Evolutionary conservation across 495 filamentous ascomycete genomes (phyloP), one percentile per base, ranked within the genome.

Genomic region (Daldinia bambusicola): DNA sequence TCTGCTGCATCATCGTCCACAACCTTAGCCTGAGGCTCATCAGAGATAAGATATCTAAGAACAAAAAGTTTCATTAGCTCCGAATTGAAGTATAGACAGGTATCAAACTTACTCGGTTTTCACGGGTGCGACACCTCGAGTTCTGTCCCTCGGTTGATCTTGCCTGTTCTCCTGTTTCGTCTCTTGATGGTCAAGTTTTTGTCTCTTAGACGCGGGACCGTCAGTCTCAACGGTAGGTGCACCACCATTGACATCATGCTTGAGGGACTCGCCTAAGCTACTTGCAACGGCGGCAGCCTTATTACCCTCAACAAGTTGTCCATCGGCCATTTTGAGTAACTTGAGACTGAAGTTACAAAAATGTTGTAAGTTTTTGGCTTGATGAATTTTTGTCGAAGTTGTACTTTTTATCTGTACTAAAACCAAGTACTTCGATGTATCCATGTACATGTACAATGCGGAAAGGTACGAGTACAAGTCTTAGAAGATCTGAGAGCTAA

Each of bases 1-100:
- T 92, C 92, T 45, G 91, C 93, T 40, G 86, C 90, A 77, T 92
- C 92, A 69, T 96, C 92, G 70, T 91, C 85, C 10, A 83, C 58
- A 13, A 67, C 60, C 43, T 76, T 65, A 55, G 52, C 45, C 51
- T 77, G 70, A 56, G 67, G 60, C 61, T 79, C 75, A 4, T 70
- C 69, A 59, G 80, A 69, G 55, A 92, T 80, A 51, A 91, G 83
- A 76, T 85, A 93, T 72, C 90, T 92, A 26, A 26, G 26, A 26
- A 26, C 1, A 72, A 62, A 41, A 45, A 60, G 61, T 22, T 20
- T 30, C 56, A 52, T 81, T 66, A 79, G 77, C 50, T 51, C 37
- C 31, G 14, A 7, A 14, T 20, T 30, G 31, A 26, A 55, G 61
- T 1, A 26, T 58, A 16, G 5, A 52, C 32, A 18, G 37, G 16